Evolutionary conservation across 371 early-diverging fungal species (phyloP), one percentile per base, ranked within the genome.

Genomic region (Rhizopus microsporus): DNA sequence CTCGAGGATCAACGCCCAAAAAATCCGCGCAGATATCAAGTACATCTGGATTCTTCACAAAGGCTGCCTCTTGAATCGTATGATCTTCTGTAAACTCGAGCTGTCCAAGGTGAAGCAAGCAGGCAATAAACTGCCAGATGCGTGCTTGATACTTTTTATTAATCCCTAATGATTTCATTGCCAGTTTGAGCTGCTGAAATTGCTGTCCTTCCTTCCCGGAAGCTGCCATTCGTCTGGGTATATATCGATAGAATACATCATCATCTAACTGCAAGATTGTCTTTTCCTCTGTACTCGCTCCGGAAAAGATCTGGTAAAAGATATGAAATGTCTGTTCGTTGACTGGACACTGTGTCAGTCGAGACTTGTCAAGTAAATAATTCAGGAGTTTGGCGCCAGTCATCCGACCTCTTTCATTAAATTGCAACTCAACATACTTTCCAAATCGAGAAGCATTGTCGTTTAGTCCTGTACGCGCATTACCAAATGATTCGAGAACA

Each of bases 281-380:
- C 10, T 72, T 72, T 40, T 80, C 80, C 55, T 80, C 77, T 7
- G 55, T 29, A 7, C 70, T 57, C 1, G 69, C 67, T 12, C 80
- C 77, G 10, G 75, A 85, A 13, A 91, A 71, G 15, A 97, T 78
- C 53, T 93, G 88, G 68, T 96, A 93, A 68, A 98, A 94, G 37
- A 95, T 87, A 68, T 98, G 94, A 72, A 96, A 98, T 68, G 88
- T 96, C 60, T 91, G 85, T 63, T 96, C 90, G 39, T 84, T 80
- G 79, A 85, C 31, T 30, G 55, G 62, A 29, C 56, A 51, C 12
- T 75, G 72, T 3, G 83, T 77, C 8, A 94, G 82, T 31, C 95
- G 84, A 46, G 76, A 75, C 72, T 92, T 91, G 62, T 99, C 98
- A 32, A 99, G 74, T 46, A 97, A 77, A 72, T 95, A 98, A 61